Conservation (phyloP, 192 early-diverging fungal genomes). For the Rhizophlyctis rosea region DNA sequence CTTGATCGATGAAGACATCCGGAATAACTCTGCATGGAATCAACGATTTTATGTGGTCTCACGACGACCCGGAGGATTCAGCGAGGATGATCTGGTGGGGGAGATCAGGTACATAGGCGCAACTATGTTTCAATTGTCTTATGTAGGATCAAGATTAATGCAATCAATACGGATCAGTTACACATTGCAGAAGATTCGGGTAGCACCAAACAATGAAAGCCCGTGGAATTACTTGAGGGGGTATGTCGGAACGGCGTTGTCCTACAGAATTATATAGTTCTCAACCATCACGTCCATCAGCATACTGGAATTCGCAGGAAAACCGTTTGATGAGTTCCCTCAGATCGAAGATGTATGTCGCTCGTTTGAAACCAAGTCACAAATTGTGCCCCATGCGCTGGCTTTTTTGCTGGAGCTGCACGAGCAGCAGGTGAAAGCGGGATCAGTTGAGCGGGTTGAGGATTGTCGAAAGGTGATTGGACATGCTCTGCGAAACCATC, state of each 20-base stretch:
- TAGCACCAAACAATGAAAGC: constrained; percentile 88
- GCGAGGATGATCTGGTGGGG: constrained; percentile 34
- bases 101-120: constrained; percentile 65
- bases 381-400: constrained; percentile 28
- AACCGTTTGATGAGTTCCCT: constrained; percentile 18
- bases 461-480: constrained; percentile 15
- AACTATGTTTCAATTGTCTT: constrained; percentile 9
- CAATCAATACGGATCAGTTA: neutral
- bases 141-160: neutral
- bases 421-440: neutral
- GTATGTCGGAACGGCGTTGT: no score
- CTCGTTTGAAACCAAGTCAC: no score
- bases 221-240: constrained; percentile 90
- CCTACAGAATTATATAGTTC: no score
- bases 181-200: constrained; percentile 53
- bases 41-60: constrained; percentile 83
- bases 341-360: constrained; percentile 6
- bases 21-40: constrained; percentile 99
- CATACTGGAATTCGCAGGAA: constrained; percentile 17
- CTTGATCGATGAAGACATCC: constrained; percentile 73
- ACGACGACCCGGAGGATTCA: constrained; percentile 34
- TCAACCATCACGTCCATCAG: neutral
- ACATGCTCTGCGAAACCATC: constrained; percentile 3
- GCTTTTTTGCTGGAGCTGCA: constrained; percentile 23
- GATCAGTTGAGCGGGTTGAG: neutral